Conservation (phyloP, 345 rosid species). For the Lepidium didymum region DNA sequence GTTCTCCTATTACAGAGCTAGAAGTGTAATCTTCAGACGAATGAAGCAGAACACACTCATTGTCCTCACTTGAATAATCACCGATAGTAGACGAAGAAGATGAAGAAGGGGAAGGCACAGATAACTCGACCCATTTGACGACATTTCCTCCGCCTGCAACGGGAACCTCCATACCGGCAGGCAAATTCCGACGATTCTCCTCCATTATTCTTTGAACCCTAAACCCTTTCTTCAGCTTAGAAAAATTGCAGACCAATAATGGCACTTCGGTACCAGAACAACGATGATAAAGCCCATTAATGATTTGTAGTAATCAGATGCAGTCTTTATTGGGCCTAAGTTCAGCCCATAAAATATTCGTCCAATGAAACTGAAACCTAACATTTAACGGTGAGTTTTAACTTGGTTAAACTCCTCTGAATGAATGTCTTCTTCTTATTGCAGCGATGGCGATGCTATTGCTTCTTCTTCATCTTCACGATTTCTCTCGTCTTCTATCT, state of each 20-base stretch:
- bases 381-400: conserved; percentile 15
- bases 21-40: conserved; percentile 48
- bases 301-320: background rate
- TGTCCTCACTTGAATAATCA: conserved; percentile 6
- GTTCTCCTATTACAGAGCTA: conserved; percentile 38
- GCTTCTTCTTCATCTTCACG: conserved; percentile 5
- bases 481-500: background rate
- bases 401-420: background rate
- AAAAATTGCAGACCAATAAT: background rate
- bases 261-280: background rate
- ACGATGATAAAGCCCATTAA: background rate
- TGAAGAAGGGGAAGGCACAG: conserved; percentile 36
- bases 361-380: conserved; percentile 16
- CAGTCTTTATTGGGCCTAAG: background rate
- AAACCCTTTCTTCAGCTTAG: conserved; percentile 4
- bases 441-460: conserved; percentile 3
- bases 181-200: conserved; percentile 23
- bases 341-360: background rate
- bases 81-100: background rate
- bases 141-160: conserved; percentile 54
- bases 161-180: conserved; percentile 69
- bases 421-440: background rate
- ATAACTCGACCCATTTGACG: conserved; percentile 57
- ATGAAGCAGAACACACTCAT: conserved; percentile 31
- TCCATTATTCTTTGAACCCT: conserved; percentile 27